Evolutionary conservation across 306 rosid species (phyloP), one percentile per base, ranked within the genome.

Genomic region (Aeschynomene evenia): DNA sequence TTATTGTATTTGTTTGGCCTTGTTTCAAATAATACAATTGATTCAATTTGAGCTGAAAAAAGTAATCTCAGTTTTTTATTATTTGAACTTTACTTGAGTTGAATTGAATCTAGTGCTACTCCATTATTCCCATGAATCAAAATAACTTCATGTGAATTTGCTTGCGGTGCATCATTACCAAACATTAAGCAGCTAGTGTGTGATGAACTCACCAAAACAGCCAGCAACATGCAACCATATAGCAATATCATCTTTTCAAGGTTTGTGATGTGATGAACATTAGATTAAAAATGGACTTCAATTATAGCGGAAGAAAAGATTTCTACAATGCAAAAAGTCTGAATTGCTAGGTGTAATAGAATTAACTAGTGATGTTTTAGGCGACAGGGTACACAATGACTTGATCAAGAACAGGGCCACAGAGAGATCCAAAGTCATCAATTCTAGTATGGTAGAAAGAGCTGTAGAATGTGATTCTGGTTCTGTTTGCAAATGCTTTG

Each of bases 371-470:
- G 11, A n/a, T 13, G 70, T 3, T 57, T 73, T 79, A 84, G 3
- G 84, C 73, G 0, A 66, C 37, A 3, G 86, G 90, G 39, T 60
- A 63, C 63, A 92, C 93, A 29, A 64, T 26, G 55, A 90, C 96
- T 58, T 85, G 80, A 52, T 92, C 98, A 23, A 92, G 82, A 48
- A 90, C 86, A 8, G 96, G 98, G 9, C 98, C 98, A 62, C 98
- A 92, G 6, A 92, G 89, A 73, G 93, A 74, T 23, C 98, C 98
- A 3, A 37, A 85, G 80, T 92, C 98, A 42, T 84, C 56, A 37
- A 46, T 46, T 80, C 77, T 86, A 48, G 93, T 88, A 71, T 92
- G 98, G 85, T 92, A 92, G 84, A 66, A 86, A 23, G 96, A 78
- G 61, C 96, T 92, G 85, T 18, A 92, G 85, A 92, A 90, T 22